phyloP scores from a whole-genome alignment of 2,329 filamentous ascomycete genomes.

The Botrytis deweyae region DNA sequence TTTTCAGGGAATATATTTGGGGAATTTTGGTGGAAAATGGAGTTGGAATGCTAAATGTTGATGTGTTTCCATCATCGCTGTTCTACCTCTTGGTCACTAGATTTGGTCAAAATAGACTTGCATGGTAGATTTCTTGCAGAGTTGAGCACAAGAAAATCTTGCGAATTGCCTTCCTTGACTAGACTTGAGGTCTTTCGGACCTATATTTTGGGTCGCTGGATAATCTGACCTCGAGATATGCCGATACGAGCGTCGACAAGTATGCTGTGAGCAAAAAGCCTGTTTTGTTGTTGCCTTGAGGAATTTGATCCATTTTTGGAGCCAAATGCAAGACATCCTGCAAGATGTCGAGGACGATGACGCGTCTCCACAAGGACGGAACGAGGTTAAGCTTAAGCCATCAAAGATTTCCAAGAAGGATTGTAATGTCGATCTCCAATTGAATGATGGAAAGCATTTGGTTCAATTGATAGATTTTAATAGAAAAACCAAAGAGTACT shows the following conservation, averaged over 20 bases:
- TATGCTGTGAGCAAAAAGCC: not conserved
- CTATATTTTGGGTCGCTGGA: not conserved
- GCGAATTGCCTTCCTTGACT: not conserved
- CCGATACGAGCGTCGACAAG: not conserved
- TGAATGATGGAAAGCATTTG: not conserved
- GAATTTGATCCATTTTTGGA: not conserved
- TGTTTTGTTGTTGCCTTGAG: not conserved
- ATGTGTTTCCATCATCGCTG: constrained; percentile 33
- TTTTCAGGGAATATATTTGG: constrained; percentile 44
- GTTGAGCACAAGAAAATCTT: not conserved
- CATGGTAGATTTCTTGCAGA: not conserved
- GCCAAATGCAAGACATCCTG: not conserved
- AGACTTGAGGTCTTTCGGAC: too few relatives aligned
- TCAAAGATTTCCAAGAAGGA: not conserved
- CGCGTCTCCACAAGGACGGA: not conserved
- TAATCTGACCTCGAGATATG: not conserved
- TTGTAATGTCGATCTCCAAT: not conserved
- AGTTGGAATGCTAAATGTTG: constrained; percentile 46
- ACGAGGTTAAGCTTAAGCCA: not conserved
- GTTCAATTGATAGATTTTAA: not conserved
- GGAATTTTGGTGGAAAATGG: constrained; percentile 41
- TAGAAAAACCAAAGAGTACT: not conserved
- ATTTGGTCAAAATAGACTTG: constrained; percentile 3
- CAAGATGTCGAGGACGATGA: not conserved
- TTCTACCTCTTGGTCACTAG: constrained; percentile 7